Evolutionary conservation across 179 eudicot species (phyloP), one percentile per base, ranked within the genome.

Genomic region (Pouteria campechiana): DNA sequence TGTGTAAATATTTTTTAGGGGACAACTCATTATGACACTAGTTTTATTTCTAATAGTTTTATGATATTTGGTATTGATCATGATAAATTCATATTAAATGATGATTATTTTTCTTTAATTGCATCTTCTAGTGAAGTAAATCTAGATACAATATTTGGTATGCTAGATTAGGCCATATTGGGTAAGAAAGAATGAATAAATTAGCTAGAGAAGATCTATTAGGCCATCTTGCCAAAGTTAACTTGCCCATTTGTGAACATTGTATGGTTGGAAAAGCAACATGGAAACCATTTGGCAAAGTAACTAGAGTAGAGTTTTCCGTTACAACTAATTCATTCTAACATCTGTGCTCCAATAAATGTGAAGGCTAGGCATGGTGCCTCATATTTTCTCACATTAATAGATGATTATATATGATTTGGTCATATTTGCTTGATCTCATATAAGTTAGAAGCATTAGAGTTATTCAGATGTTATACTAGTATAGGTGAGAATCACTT

Each of bases 351-450:
- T 2, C 47, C 32, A 7, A 21, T 42, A 18, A 42, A 12, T 12
- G 47, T 50, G 2, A 50, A 37, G 24, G 45, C 27, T 0, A 20
- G 11, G 1, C 23, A 49, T 37, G 44, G 19, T 2, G 34, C 34
- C 3, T 12, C 21, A 1, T 49, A 49, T 29, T 37, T 50, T n/a
- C 11, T 50, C 23, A 50, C 33, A 12, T 38, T 50, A 11, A 38
- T 38, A 14, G 55, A 28, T 27, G 45, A 37, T n/a, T 50, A 37
- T 27, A n/a, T 27, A 7, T 17, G 34, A 4, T 49, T n/a, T 37
- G 44, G 44, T 9, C 22, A 50, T 18, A 16, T 50, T 5, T 50
- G 38, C 28, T 24, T 37, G 27, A 9, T 50, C 3, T 37, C 55
- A 0, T 35, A 37, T 19, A 13, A 13, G 1, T 25, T 6, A 15